Evolutionary conservation across 2,329 filamentous ascomycete species (phyloP), one percentile per base, ranked within the genome.

Genomic region (Ceratocystis lukuohia): DNA sequence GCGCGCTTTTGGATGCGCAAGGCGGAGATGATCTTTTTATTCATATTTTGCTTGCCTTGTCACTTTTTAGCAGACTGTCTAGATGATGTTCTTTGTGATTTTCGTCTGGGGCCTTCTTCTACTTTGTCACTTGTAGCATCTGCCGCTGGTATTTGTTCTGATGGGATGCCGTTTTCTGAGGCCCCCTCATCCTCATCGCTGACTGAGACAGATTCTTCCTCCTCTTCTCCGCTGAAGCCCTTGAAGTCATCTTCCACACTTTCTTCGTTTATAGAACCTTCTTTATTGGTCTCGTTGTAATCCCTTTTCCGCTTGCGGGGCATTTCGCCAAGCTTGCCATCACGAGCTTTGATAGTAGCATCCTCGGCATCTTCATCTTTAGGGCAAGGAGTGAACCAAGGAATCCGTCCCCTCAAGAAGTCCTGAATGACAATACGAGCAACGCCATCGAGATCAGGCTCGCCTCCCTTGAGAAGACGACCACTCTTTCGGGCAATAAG

Each of bases 381-480:
- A 8, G 91, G 87, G 7, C 66, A 69, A 28, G 91, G 86, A 0
- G 89, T 94, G 73, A 91, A 99, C 94, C 95, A 99, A 1, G 94
- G 94, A 30, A 97, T 89, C 77, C 93, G 96, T 66, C 94, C 94
- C 69, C 94, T 80, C 73, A 97, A 84, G 74, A 97, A 99, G 73
- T 99, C 94, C 72, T 96, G 97, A 68, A 99, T 78, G 0, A 99
- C 88, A 85, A 96, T 96, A 76, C 96, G 96, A 1, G 94, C 94
- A 61, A 96, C 91, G 71, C 92, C 91, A 72, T 97, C 93, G 66
- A 96, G 78, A 75, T 99, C 94, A 3, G 93, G 88, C 74, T 97
- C 94, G n/a, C 93, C 94, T 67, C 90, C 93, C 74, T 91, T 91
- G 17, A 97, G 79, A 22, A 99, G 77, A 71, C 92, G 83, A 17